Base-by-base conservation (phyloP, 768 basidiomycete genomes). In the Lanmaoa rubissima region DNA sequence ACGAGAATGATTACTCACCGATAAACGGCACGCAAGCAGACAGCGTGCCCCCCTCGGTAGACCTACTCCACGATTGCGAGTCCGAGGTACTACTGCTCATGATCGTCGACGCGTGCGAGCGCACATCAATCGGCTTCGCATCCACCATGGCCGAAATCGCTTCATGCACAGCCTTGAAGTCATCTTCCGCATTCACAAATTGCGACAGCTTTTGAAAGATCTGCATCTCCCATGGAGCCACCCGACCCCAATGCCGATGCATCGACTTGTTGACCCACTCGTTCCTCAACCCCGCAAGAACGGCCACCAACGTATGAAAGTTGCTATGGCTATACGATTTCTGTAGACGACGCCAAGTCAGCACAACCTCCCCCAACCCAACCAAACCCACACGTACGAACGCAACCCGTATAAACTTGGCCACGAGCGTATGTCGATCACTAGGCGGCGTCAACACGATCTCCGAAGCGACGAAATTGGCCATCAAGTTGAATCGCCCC, bases 341-440 rank as follows among this genome's bases (percentile, higher is more conserved):
- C 93, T 95, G 67, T 21, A 49, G 21, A 42, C 26, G 7, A 24
- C 43, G 4, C 34, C 38, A 11, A 7, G 50, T 45, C 35, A 58
- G 54, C 45, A 45, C 42, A n/a, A 35, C 35, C 12, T 21, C 12
- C 13, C 35, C 17, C 48, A 19, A 5, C 17, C 16, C 51, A 46
- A 31, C 32, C 8, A 28, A 28, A 49, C 35, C 39, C 16, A 35
- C 55, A 57, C 87, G 68, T 62, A 93, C 92, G 79, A 85, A 92
- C 39, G 94, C 94, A 54, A 96, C 76, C 41, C 91, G 85, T 58
- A 95, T 85, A 68, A 96, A 88, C 73, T 93, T 94, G 55, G 75
- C 76, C 48, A 91, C 82, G 19, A 97, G 73, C 46, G 78, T 59
- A 36, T 78, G 79, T 19, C 94, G 80, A 51, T 91, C 85, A 51